These are phyloP conservation scores for Perkinsus chesapeaki DNA, from an alignment of 169 alveolate genomes.

Conservation along the genomic window DNA sequence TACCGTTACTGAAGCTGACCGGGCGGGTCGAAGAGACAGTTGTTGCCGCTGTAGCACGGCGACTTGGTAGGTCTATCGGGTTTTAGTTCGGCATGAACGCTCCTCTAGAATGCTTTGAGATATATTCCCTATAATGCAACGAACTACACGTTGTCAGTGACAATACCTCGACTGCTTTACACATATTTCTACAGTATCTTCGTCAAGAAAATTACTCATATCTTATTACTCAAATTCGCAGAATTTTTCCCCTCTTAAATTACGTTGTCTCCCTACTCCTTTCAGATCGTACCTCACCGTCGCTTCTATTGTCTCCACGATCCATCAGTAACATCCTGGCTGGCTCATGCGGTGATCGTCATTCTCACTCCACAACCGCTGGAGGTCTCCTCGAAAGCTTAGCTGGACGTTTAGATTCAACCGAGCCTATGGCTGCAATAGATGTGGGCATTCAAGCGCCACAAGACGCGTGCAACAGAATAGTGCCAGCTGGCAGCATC, in stretches of 20 bases:
- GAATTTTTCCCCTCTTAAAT: not conserved
- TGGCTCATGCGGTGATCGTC: not conserved
- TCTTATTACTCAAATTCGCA: not conserved
- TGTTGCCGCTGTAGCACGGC: not conserved
- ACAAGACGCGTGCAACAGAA: too few species aligned
- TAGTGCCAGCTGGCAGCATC: too few species aligned
- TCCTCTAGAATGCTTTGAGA: too few species aligned
- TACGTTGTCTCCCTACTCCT: not conserved
- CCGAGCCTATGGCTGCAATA: not conserved
- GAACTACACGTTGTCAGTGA: not conserved
- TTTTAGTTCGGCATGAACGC: too few species aligned
- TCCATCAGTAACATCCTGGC: not conserved
- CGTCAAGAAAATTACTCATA: not conserved
- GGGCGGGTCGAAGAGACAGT: not conserved
- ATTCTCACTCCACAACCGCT: not conserved
- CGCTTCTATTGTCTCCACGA: not conserved
- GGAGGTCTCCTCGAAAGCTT: not conserved
- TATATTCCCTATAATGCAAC: not conserved
- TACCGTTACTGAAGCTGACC: not conserved
- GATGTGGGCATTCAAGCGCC: not conserved
- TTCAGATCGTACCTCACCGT: not conserved
- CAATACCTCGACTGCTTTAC: not conserved
- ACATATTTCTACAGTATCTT: not conserved
- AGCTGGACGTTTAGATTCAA: not conserved
- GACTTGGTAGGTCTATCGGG: not conserved